A percentile compares a stretch with the other conserved stretches of the same genome.
Evolutionary conservation across 2,329 filamentous ascomycete genomes (phyloP).

Genomic region (Blastomyces silverae): DNA sequence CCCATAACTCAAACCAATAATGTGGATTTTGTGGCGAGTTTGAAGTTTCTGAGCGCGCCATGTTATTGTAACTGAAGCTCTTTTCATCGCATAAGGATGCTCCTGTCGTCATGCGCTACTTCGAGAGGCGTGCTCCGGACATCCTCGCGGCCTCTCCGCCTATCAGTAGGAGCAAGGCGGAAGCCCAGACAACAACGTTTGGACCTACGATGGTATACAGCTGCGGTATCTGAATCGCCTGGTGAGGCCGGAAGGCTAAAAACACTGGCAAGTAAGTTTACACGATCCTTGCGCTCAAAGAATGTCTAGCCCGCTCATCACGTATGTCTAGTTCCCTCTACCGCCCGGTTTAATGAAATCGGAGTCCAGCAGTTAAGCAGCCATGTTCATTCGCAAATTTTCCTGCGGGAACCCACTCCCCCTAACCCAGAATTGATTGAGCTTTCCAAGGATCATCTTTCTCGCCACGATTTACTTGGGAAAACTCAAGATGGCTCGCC

Average conservation of each 20-base stretch:
- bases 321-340: slow-evolving; percentile 33
- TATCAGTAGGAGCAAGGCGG: not conserved
- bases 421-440: slow-evolving; percentile 67
- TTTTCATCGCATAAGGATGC: slow-evolving; percentile 5
- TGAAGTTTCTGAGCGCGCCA: not conserved
- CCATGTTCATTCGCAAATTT: slow-evolving; percentile 76
- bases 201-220: slow-evolving; percentile 4
- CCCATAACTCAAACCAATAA: not conserved
- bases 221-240: not conserved
- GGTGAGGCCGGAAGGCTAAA: not conserved
- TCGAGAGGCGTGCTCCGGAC: slow-evolving; percentile 3
- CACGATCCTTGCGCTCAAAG: not conserved
- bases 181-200: not conserved
- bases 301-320: not conserved
- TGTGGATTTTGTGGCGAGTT: not conserved
- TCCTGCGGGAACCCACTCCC: slow-evolving; percentile 50
- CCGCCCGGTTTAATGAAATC: slow-evolving; percentile 79
- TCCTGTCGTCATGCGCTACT: slow-evolving; percentile 10
- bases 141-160: slow-evolving; percentile 5
- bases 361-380: slow-evolving; percentile 88
- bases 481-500: slow-evolving; percentile 73
- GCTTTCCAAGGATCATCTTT: slow-evolving; percentile 74
- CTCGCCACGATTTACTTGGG: slow-evolving; percentile 76
- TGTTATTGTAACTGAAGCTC: slow-evolving; percentile 4
- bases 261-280: slow-evolving; percentile 8